Base-by-base conservation (phyloP, 768 basidiomycete genomes). In the Boletus sensibilis region DNA sequence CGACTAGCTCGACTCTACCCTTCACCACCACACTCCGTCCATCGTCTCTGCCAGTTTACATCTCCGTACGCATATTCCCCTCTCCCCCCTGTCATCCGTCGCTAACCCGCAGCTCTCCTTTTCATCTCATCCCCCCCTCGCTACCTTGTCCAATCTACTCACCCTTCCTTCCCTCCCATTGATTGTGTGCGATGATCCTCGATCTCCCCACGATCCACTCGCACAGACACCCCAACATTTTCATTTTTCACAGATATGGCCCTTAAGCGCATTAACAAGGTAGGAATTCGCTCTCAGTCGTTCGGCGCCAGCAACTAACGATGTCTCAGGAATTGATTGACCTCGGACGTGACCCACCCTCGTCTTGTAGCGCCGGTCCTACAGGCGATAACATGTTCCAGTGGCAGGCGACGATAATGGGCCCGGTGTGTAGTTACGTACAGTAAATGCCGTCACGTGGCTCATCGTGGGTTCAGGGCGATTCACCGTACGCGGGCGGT, bases 351-450 rank as follows among this genome's bases (percentile, higher is more conserved):
- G 97, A 99, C 81, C 97, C 97, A 74, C 97, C 97, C 65, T 94
- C 95, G 52, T 98, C 97, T 55, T 99, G 97, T 88, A 95, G 93
- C 68, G 97, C 97, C 66, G 97, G 97, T 51, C 97, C 97, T 42
- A 94, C 90, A 58, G 93, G 93, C 51, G 95, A 98, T 72, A 95
- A 98, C 77, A 88, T 98, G 87, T 99, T 98, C 82, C 87, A 94
- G 73, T 98, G 95, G 96, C 94, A 98, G 74, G 96, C 96, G 58
- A 98, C 96, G 64, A 98, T 98, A 74, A 98, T 98, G 96, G 96
- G 96, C 41, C 96, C 96, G 56, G 95, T 96, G 69, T 74, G 94
- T 80, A 45, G 1, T 20, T 31, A 10, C 50, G 44, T 31, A 7
- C 49, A 52, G 29, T 50, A 52, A n/a, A 45, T 34, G 31, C 45